Percentiles rank a stretch among this genome's conserved stretches.
These are phyloP conservation scores for Plasmodium gallinaceum DNA, from an alignment of 169 alveolate species.

Conservation along the genomic window DNA sequence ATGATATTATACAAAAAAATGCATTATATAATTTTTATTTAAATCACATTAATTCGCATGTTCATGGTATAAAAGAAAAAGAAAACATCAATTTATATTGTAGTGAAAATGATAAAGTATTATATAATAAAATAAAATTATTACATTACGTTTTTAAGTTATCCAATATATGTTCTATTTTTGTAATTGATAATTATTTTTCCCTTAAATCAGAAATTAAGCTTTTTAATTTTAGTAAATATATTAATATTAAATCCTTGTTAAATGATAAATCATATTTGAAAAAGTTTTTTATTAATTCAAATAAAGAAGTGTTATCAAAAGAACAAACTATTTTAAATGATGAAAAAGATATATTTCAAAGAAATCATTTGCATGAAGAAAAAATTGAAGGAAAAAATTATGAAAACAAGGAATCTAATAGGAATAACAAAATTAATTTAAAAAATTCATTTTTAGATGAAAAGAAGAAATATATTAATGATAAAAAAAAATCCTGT, in stretches of 20 bases:
- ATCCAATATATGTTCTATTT: slow-evolving; percentile 44
- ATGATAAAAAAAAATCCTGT: too few species aligned
- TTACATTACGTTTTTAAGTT: slow-evolving; percentile 19
- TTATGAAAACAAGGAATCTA: not conserved
- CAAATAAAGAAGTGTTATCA: too few species aligned
- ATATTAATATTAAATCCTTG: slow-evolving; percentile 30
- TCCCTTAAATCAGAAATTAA: slow-evolving; percentile 37
- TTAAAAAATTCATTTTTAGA: too few species aligned
- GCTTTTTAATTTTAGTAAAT: slow-evolving; percentile 59
- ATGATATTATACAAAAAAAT: too few species aligned
- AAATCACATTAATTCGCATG: too few species aligned
- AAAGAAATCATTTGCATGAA: too few species aligned
- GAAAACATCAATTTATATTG: not conserved
- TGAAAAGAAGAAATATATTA: too few species aligned
- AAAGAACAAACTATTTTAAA: too few species aligned
- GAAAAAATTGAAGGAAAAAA: not conserved
- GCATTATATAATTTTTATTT: too few species aligned
- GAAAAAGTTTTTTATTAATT: not conserved
- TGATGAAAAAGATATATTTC: too few species aligned
- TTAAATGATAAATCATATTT: slow-evolving; percentile 30
- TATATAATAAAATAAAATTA: not conserved
- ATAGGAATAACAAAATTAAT: too few species aligned
- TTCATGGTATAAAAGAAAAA: not conserved
- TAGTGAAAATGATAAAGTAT: not conserved
- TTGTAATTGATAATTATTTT: slow-evolving; percentile 36